Evolutionary conservation across 495 filamentous ascomycete species (phyloP).

Genomic region (Niebla homalea): DNA sequence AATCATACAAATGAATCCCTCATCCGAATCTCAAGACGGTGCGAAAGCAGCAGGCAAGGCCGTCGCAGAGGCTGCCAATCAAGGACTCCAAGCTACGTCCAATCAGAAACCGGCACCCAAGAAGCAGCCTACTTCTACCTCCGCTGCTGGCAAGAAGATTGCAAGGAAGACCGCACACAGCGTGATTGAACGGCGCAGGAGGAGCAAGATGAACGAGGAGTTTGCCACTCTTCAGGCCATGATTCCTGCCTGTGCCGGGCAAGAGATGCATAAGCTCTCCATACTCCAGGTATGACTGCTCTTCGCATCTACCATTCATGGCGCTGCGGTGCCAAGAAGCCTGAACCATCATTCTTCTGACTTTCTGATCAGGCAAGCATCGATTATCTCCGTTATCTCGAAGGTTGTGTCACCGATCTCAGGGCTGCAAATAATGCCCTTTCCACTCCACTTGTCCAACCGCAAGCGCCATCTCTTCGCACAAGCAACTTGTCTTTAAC

Average conservation of each 20-base stretch:
- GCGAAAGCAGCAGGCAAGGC: constrained; percentile 8
- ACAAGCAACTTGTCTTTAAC: background rate
- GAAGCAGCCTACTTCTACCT: constrained; percentile 54
- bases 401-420: constrained; percentile 73
- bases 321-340: background rate
- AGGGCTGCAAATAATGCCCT: constrained; percentile 42
- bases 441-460: constrained; percentile 12
- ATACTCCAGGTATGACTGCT: constrained; percentile 66
- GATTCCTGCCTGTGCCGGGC: constrained; percentile 82
- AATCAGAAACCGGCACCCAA: constrained; percentile 26
- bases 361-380: constrained; percentile 60
- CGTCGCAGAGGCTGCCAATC: constrained; percentile 14
- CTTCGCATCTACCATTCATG: background rate
- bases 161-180: constrained; percentile 94
- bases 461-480: constrained; percentile 9
- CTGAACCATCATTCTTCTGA: background rate
- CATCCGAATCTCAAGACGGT: constrained; percentile 22
- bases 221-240: constrained; percentile 87
- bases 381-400: constrained; percentile 89
- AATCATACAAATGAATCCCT: constrained; percentile 93
- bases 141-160: constrained; percentile 77
- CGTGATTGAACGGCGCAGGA: constrained; percentile 76
- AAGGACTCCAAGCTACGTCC: constrained; percentile 14
- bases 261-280: constrained; percentile 96
- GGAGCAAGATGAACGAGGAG: constrained; percentile 99